These are phyloP conservation scores for Fusarium metavorans DNA, from an alignment of 2,329 filamentous ascomycete genomes.

Conservation along the genomic window DNA sequence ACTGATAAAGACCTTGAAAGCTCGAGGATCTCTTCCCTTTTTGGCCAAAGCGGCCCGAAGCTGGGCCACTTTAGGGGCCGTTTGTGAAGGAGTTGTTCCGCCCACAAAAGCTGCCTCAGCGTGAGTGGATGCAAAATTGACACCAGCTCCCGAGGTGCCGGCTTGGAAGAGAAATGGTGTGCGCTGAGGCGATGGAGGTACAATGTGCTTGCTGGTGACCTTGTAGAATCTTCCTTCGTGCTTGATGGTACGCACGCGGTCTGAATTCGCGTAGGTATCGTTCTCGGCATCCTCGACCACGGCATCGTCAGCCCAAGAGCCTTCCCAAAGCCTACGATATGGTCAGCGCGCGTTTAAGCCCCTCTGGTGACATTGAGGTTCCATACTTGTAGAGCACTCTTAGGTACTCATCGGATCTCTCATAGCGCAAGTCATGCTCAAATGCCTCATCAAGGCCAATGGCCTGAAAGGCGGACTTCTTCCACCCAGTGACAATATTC, in stretches of 20 bases:
- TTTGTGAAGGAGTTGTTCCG: not conserved
- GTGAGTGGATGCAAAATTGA: slow-evolving; percentile 14
- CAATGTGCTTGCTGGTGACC: not conserved
- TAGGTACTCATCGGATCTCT: slow-evolving; percentile 1
- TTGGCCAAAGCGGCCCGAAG: not conserved
- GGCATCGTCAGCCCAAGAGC: slow-evolving; percentile 11
- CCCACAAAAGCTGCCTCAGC: slow-evolving; percentile 17
- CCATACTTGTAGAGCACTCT: not conserved
- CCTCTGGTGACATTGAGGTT: accelerated
- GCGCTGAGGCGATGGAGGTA: slow-evolving; percentile 6
- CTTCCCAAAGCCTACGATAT: slow-evolving; percentile 10
- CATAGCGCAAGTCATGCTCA: slow-evolving; percentile 6
- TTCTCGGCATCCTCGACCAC: slow-evolving; percentile 54
- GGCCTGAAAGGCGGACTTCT: slow-evolving; percentile 1
- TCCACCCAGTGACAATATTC: slow-evolving; percentile 13
- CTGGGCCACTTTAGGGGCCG: not conserved
- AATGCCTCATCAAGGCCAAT: slow-evolving; percentile 6
- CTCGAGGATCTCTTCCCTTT: not conserved
- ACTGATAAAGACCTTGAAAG: not conserved
- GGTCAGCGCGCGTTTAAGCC: not conserved
- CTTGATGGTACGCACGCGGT: slow-evolving; percentile 68
- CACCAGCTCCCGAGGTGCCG: slow-evolving; percentile 18
- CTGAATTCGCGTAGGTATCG: slow-evolving; percentile 53
- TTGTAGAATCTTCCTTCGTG: slow-evolving; percentile 67
- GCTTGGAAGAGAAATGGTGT: slow-evolving; percentile 19